These are phyloP conservation scores for Ceraceosorus guamensis DNA, from an alignment of 1,284 basidiomycete genomes.

Conservation along the genomic window DNA sequence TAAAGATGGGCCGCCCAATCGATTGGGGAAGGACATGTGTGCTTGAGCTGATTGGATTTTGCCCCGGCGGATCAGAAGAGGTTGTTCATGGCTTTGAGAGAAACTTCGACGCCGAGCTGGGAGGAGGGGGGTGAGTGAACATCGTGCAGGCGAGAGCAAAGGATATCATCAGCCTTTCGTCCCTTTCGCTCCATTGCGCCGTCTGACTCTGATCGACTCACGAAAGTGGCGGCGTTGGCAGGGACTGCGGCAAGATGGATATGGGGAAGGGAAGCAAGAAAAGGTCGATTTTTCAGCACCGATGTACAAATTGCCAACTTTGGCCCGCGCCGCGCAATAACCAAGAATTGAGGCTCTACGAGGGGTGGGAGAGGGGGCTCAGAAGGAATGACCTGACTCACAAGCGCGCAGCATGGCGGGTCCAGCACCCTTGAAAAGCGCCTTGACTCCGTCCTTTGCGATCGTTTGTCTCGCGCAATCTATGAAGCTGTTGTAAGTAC, in stretches of 20 bases:
- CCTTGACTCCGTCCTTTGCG: constrained; percentile 76
- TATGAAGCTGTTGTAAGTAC: constrained; percentile 86
- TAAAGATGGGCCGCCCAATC: too few species aligned
- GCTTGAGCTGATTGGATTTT: too few species aligned
- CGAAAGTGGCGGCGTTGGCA: constrained; percentile 91
- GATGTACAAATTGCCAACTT: neutral
- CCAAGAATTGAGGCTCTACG: constrained; percentile 49
- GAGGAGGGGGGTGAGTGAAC: constrained; percentile 4
- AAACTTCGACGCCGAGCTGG: constrained; percentile 73
- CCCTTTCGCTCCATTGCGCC: too few species aligned
- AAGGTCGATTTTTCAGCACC: neutral
- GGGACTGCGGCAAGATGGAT: constrained; percentile 61
- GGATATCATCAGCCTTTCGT: too few species aligned
- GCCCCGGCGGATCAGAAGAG: too few species aligned
- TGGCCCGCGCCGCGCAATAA: neutral
- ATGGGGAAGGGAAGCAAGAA: neutral
- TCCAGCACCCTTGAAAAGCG: constrained; percentile 94
- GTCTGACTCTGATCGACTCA: constrained; percentile 53
- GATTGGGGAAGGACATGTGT: too few species aligned
- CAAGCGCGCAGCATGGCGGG: constrained; percentile 65
- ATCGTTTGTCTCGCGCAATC: constrained; percentile 91
- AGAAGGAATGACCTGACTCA: neutral
- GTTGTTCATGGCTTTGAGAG: constrained; percentile 64
- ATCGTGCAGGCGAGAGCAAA: constrained; percentile 7
- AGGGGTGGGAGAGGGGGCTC: constrained; percentile 1